phyloP scores from a whole-genome alignment of 257 asterid species.

The Jacaranda copaia region DNA sequence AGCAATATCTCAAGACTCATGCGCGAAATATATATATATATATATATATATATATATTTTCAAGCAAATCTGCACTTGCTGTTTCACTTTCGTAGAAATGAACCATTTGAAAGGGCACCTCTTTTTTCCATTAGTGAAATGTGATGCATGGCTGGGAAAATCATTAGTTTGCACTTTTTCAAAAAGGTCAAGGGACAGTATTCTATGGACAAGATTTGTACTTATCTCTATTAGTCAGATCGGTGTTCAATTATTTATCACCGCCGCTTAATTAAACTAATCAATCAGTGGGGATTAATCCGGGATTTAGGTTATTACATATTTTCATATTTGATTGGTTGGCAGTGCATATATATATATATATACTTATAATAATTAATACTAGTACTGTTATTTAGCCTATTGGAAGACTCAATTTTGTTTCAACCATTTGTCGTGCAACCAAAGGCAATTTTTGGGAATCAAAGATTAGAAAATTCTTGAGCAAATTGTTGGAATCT shows the following conservation, averaged over 20 bases:
- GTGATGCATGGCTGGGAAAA: not conserved
- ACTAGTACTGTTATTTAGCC: slow-evolving; percentile 26
- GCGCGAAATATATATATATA: not conserved
- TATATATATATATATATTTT: not conserved
- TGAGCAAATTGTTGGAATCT: slow-evolving; percentile 42
- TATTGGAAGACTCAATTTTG: slow-evolving; percentile 18
- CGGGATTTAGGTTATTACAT: slow-evolving; percentile 17
- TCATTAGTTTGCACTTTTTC: slow-evolving; percentile 23
- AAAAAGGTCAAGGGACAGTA: slow-evolving; percentile 30
- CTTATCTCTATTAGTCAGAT: slow-evolving; percentile 41
- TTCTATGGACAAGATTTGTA: slow-evolving; percentile 36
- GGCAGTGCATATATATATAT: slow-evolving; percentile 7
- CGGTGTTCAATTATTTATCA: slow-evolving; percentile 30
- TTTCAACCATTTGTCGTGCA: slow-evolving; percentile 32
- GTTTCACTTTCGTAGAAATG: slow-evolving; percentile 1
- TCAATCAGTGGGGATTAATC: slow-evolving; percentile 32
- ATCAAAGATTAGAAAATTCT: slow-evolving; percentile 33
- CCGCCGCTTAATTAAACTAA: slow-evolving; percentile 37
- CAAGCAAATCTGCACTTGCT: not conserved
- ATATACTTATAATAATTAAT: not conserved
- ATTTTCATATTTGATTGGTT: not conserved
- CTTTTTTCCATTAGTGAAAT: not conserved
- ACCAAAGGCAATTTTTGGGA: slow-evolving; percentile 38
- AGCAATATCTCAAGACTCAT: no score
- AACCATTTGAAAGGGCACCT: not conserved